Conservation (phyloP, 2,329 filamentous ascomycete species). For the Emmonsiellopsis sp. region DNA sequence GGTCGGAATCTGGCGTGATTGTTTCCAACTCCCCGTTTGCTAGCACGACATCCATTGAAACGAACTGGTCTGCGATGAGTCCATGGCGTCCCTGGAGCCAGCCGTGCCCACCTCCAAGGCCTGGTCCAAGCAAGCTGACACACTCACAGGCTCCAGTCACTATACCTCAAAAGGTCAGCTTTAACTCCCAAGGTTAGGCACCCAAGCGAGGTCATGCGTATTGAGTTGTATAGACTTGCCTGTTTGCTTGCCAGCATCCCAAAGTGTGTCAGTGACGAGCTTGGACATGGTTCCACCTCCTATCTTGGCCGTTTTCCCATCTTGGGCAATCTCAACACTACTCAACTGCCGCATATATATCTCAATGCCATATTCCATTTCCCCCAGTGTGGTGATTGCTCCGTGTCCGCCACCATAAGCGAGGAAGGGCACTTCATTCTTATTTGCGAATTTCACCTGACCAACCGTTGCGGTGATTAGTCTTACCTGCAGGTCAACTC, state of each 20-base stretch:
- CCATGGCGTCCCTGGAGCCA: constrained; percentile 47
- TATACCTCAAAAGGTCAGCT: constrained; percentile 5
- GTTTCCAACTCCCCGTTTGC: constrained; percentile 38
- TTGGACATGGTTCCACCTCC: constrained; percentile 42
- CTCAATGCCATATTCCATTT: constrained; percentile 42
- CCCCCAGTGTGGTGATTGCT: constrained; percentile 40
- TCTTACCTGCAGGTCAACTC: not conserved
- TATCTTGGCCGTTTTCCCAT: constrained; percentile 40
- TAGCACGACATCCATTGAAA: constrained; percentile 44
- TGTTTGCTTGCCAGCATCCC: constrained; percentile 44
- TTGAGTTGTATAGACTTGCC: constrained; percentile 20
- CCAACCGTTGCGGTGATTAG: constrained; percentile 17
- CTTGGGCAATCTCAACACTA: constrained; percentile 32
- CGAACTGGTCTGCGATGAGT: constrained; percentile 45
- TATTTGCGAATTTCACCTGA: constrained; percentile 42
- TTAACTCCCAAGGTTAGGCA: not conserved
- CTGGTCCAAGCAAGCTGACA: constrained; percentile 40
- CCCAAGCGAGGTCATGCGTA: constrained; percentile 1
- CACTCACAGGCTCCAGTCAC: constrained; percentile 48
- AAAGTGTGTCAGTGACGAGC: constrained; percentile 40
- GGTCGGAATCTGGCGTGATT: constrained; percentile 37
- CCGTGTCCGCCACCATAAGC: constrained; percentile 47
- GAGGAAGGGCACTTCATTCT: constrained; percentile 42
- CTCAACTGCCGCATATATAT: constrained; percentile 42
- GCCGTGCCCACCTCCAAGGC: constrained; percentile 51